Conservation (phyloP, 306 rosid genomes). For the Dryas alaskensis region DNA sequence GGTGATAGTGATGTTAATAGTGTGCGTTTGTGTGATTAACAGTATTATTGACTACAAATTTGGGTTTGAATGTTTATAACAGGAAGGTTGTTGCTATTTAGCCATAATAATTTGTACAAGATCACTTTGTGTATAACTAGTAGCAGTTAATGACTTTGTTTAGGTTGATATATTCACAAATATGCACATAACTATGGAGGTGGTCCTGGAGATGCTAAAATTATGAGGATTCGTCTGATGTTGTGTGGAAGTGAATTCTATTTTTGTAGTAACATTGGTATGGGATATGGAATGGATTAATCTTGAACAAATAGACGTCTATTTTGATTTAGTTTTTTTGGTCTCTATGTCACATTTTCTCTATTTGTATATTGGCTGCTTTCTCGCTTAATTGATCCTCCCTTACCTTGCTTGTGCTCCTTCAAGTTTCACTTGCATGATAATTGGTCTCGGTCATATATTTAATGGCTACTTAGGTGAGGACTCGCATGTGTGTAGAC, state of each 20-base stretch:
- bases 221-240: not conserved
- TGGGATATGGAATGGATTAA: not conserved
- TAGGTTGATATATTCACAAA: not conserved
- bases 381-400: not conserved
- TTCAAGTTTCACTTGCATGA: not conserved
- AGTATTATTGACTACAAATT: too few species aligned
- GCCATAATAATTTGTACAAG: not conserved
- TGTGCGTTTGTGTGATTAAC: too few species aligned
- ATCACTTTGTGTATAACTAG: not conserved
- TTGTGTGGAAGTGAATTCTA: not conserved
- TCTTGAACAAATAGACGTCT: not conserved
- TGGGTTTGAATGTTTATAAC: not conserved
- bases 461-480: too few species aligned
- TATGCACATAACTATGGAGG: not conserved
- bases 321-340: too few species aligned
- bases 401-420: not conserved
- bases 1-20: too few species aligned
- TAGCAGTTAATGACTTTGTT: not conserved
- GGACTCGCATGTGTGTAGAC: too few species aligned
- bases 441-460: too few species aligned
- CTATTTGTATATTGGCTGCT: not conserved
- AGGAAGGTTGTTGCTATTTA: not conserved
- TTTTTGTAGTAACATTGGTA: not conserved
- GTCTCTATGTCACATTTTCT: not conserved
- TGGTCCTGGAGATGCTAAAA: not conserved